phyloP scores from a whole-genome alignment of 768 basidiomycete genomes.

The Pleurotus platypus region DNA sequence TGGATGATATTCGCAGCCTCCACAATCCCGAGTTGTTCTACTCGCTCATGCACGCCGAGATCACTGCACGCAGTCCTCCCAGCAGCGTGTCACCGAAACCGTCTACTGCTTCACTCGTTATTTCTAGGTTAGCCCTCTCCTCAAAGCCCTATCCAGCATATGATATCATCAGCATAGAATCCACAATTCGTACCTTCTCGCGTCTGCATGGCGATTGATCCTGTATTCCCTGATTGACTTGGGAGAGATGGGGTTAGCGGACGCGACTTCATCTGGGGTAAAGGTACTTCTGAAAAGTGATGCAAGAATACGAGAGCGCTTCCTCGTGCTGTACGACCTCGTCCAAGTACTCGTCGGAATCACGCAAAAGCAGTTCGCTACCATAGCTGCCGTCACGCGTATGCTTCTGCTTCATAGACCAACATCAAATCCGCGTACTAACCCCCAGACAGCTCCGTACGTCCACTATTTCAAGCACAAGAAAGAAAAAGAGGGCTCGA shows the following conservation, averaged over 20 bases:
- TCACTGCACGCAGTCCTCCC: constrained; percentile 45
- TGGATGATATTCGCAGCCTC: constrained; percentile 68
- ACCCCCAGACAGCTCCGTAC: constrained; percentile 55
- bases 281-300: constrained; percentile 46
- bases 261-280: constrained; percentile 40
- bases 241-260: constrained; percentile 49
- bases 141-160: background rate
- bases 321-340: constrained; percentile 63
- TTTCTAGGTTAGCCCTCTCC: constrained; percentile 44
- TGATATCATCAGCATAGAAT: constrained; percentile 41
- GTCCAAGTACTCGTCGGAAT: constrained; percentile 57
- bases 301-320: constrained; percentile 47
- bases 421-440: background rate
- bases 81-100: constrained; percentile 14
- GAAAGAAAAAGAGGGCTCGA: constrained; percentile 16
- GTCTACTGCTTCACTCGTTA: constrained; percentile 52
- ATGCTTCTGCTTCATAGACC: constrained; percentile 20
- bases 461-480: constrained; percentile 60
- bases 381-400: constrained; percentile 72
- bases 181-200: constrained; percentile 79
- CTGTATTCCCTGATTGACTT: constrained; percentile 53
- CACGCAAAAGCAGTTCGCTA: constrained; percentile 61
- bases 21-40: constrained; percentile 65
- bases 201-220: constrained; percentile 82
- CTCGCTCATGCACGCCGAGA: constrained; percentile 51